Evolutionary conservation across 208 protist genomes (phyloP), one percentile per base, ranked within the genome.

Genomic region (Leishmania turanica): DNA sequence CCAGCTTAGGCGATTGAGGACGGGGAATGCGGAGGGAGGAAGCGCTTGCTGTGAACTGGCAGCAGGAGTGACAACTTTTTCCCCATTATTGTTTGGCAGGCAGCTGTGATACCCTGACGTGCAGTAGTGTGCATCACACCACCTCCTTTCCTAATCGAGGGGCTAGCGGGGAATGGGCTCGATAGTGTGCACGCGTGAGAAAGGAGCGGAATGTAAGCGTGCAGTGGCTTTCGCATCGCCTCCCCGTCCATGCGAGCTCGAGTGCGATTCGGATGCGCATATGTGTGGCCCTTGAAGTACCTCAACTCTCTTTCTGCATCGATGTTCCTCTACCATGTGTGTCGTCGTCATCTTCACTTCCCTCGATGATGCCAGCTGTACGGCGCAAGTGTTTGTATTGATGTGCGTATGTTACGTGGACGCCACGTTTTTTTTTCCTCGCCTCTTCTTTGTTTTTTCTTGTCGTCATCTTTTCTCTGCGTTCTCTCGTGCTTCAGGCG

Each of bases 371-470:
- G 45, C 21, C 72, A 37, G 51, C 51, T 76, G 72, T 47, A 62
- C 72, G 17, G 76, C 64, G 24, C 37, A 24, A 15, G 45, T 62
- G 47, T 71, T 24, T 79, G 51, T 64, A 62, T 62, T 24, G 1
- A 49, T 51, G 68, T 72, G 40, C 2, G 53, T 40, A 34, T 62
- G 34, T 76, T 60, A 24, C 13, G 42, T 40, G 53, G n/a, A 40
- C 37, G 58, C 47, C 34, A 37, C 37, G 40, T 56, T 81, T 45
- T 70, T 8, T 27, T 58, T 24, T n/a, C n/a, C 42, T 31, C 13
- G 21, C 74, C 17, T 31, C 37, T 72, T 62, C 19, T 60, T 69
- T 66, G 21, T 71, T 71, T 72, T 47, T 69, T 62, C 56, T 49
- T 53, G 62, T 51, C n/a, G 77, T 77, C 17, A 53, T 37, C 19